These are phyloP conservation scores for Vanrija humicola DNA, from an alignment of 1,284 basidiomycete genomes.

Conservation along the genomic window DNA sequence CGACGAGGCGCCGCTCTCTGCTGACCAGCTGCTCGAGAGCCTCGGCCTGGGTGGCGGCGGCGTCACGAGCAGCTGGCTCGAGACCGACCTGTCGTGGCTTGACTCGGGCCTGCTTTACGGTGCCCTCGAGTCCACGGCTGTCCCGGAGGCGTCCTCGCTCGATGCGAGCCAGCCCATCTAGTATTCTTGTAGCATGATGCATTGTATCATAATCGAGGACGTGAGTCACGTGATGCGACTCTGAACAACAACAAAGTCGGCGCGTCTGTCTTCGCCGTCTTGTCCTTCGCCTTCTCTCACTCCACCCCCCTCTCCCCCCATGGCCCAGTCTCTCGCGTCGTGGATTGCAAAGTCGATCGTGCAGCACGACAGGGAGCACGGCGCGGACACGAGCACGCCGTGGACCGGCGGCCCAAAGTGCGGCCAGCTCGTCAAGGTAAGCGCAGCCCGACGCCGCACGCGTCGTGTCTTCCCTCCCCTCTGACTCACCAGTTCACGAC, in stretches of 20 bases:
- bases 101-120: constrained; percentile 2
- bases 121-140: not conserved
- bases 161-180: no score
- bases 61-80: constrained; percentile 1
- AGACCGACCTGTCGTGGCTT: constrained; percentile 12
- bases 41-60: not conserved
- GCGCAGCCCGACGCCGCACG: not conserved
- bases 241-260: no score
- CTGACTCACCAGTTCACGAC: constrained; percentile 18
- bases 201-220: no score
- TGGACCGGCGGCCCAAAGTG: constrained; percentile 11
- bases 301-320: no score
- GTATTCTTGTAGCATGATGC: no score
- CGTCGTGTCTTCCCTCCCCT: not conserved
- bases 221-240: no score
- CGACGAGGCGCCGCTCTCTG: not conserved
- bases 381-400: constrained; percentile 20
- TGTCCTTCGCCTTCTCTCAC: no score
- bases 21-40: constrained; percentile 4
- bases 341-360: constrained; percentile 29
- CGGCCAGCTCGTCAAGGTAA: constrained; percentile 28
- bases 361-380: constrained; percentile 26
- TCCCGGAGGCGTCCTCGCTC: no score
- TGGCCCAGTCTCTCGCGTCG: not conserved
- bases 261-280: no score